Base-by-base conservation (phyloP, 2,329 filamentous ascomycete species). In the Colletotrichum sp. region DNA sequence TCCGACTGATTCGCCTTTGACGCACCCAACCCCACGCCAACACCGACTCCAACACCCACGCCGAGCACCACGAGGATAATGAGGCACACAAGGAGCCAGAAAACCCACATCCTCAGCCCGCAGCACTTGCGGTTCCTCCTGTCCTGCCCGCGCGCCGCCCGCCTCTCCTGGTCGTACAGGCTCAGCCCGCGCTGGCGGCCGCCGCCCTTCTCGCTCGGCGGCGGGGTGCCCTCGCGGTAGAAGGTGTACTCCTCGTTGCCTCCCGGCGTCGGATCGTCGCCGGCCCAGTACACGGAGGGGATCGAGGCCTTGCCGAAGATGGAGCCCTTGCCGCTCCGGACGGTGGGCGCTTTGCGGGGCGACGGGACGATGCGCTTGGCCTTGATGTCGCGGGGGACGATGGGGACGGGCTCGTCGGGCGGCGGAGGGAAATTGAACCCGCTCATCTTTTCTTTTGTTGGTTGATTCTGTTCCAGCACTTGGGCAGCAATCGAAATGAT, bases 21-120 rank as follows among this genome's bases (percentile, higher is more conserved):
- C 36, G 56, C 75, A 6, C 59, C 43, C 12, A 81, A 75, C 18
- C 84, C 83, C 9, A 87, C 80, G 2, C 85, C 85, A 2, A 85
- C 82, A 0, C 84, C 84, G 7, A 87, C 81, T 5, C 86, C 86
- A 4, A 88, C 81, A 0, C 83, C 86, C 2, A 88, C 81, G 3
- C 83, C 86, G 2, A 86, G 72, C 21, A 83, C 56, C 8, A 87
- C 7, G 12, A 86, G 34, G 8, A 85, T 64, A 1, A 80, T 69
- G 6, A 81, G 65, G 4, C 81, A 77, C 3, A 80, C 78, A 2
- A 86, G 30, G 6, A 86, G 63, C 84, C 84, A 87, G 56, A 87
- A 83, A 38, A 81, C 72, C 30, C 81, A 80, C 68, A 78, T 81
- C 66, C 76, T 80, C 62, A 85, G 38, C 3, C 84, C 81, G 55